Base-by-base conservation (phyloP, 179 eudicot species). In the Amaranthus tricolor region DNA sequence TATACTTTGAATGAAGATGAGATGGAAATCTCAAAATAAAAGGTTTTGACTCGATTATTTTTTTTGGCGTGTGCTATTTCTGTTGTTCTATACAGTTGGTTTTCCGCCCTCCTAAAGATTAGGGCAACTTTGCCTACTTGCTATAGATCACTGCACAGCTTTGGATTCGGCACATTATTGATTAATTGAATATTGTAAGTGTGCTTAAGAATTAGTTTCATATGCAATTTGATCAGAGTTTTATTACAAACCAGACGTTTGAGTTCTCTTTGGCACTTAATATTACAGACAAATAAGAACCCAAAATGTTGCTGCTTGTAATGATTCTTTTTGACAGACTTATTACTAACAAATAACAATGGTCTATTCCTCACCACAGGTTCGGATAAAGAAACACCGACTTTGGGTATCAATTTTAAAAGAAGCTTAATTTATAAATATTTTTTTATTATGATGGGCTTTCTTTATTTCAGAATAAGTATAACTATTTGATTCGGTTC, bases 21-120 rank as follows among this genome's bases (percentile, higher is more conserved):
- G 62, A 76, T 53, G 66, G 57, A 77, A 48, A 45, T 70, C 49
- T 65, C 19, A 51, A 71, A 76, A 48, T 76, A 80, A 71, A 51
- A 43, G 68, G 21, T 68, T 76, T 72, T 80, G 65, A 77, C 76
- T 62, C 83, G 13, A 62, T 68, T 31, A 31, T 31, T 31, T 74
- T 61, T 69, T 79, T 74, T 49, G 76, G 79, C 68, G 68, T 51
- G 70, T 75, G 52, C 16, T 19, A 70, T 52, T 48, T 55, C 48
- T 9, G 57, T 62, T 53, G 74, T 74, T 79, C 77, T 78, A 73
- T 74, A 78, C 31, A 24, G 31, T 24, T 24, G 81, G 68, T 44
- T 63, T 73, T 54, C 51, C 20, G 61, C 73, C 11, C 80, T 47
- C 60, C 68, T 21, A 60, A 20, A 62, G 71, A 16, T 64, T 49